These are phyloP conservation scores for Metschnikowia picachoensis DNA, from an alignment of 805 yeast species.

Conservation along the genomic window DNA sequence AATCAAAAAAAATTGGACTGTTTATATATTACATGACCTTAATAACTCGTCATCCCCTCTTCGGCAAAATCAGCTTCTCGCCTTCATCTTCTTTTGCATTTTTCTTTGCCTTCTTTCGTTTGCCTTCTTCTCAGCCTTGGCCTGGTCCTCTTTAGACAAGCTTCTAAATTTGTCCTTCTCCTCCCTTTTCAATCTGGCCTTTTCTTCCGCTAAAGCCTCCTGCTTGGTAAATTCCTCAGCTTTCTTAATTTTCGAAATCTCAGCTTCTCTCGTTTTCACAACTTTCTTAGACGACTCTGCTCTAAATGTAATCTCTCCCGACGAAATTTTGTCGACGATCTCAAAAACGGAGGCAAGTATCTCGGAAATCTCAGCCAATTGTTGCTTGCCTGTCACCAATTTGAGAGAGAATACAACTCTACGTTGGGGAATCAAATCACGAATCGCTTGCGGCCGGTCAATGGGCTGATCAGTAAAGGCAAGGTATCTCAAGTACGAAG, in stretches of 20 bases:
- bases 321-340: slow-evolving; percentile 56
- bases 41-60: background rate
- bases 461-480: slow-evolving; percentile 81
- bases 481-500: slow-evolving; percentile 55
- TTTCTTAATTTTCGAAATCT: slow-evolving; percentile 65
- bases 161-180: slow-evolving; percentile 55
- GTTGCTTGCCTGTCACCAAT: slow-evolving; percentile 47
- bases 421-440: slow-evolving; percentile 52
- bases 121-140: slow-evolving; percentile 72
- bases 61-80: slow-evolving; percentile 25
- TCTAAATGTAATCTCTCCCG: slow-evolving; percentile 51
- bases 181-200: slow-evolving; percentile 63
- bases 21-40: background rate
- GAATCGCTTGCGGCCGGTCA: slow-evolving; percentile 61
- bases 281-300: slow-evolving; percentile 76
- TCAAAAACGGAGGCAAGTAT: slow-evolving; percentile 54
- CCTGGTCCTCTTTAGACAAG: slow-evolving; percentile 73
- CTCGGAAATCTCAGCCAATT: slow-evolving; percentile 46
- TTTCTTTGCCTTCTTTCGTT: slow-evolving; percentile 79
- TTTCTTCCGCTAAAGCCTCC: slow-evolving; percentile 67
- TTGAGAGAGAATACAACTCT: slow-evolving; percentile 53
- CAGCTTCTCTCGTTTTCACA: slow-evolving; percentile 71
- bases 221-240: slow-evolving; percentile 58
- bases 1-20: too few relatives aligned
- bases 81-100: slow-evolving; percentile 57